Conservation (phyloP, 1,284 basidiomycete genomes). For the Apiotrichum brassicae region DNA sequence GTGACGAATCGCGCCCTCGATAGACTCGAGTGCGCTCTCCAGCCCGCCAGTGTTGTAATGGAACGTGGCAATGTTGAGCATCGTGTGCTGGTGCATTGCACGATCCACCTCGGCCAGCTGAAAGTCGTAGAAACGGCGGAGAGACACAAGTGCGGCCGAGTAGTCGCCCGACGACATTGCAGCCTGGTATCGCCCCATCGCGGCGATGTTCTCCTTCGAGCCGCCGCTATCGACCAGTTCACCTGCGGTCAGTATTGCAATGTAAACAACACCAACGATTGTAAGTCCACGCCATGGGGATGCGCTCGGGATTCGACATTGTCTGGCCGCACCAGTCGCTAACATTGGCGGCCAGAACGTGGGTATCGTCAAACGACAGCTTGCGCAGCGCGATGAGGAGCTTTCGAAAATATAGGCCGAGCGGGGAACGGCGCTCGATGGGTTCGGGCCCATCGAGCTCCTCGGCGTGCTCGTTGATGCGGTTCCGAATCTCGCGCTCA, state of each 20-base stretch:
- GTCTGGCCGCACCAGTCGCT: conserved; percentile 32
- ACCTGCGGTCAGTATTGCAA: background rate
- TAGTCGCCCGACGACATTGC: conserved; percentile 38
- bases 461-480: conserved; percentile 33
- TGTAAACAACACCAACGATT: background rate
- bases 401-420: conserved; percentile 38
- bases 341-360: conserved; percentile 26
- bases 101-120: conserved; percentile 32
- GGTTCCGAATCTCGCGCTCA: conserved; percentile 29
- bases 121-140: conserved; percentile 45
- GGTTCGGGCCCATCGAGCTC: conserved; percentile 10
- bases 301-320: background rate
- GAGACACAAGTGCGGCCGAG: conserved; percentile 28
- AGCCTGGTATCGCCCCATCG: conserved; percentile 22
- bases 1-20: conserved; percentile 42
- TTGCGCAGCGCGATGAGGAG: conserved; percentile 32
- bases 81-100: conserved; percentile 41
- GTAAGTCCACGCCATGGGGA: background rate
- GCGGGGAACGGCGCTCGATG: conserved; percentile 30
- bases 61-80: conserved; percentile 44
- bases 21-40: conserved; percentile 31
- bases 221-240: background rate
- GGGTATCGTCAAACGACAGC: conserved; percentile 39
- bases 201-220: background rate
- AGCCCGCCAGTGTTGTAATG: conserved; percentile 41